Evolutionary conservation across 495 filamentous ascomycete genomes (phyloP), one percentile per base, ranked within the genome.

Genomic region (Penicillium cinerascens): DNA sequence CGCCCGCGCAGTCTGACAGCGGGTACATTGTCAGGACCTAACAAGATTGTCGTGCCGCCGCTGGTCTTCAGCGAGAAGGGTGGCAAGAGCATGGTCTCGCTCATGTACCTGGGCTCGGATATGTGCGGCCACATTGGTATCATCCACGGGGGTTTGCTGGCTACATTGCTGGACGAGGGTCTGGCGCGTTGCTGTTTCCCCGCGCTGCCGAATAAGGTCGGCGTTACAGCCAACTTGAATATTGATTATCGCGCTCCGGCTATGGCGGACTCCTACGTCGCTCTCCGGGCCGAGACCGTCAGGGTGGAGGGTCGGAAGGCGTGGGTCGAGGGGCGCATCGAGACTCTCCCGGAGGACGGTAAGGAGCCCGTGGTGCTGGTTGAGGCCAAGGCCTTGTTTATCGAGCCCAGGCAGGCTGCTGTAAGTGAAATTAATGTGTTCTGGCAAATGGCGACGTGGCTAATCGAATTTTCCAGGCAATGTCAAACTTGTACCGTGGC

Each of bases 271-370:
- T 77, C 78, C 42, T 95, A 86, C 63, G 74, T 92, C 39, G 89
- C 93, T 21, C 69, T 98, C 41, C 80, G 80, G 47, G 95, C 90
- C 17, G 82, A 83, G 61, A 96, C 91, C 16, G 82, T 82, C 18
- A 95, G 88, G 75, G 88, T 91, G 8, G 92, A 97, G 65, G 95
- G 93, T 6, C 79, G 93, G 54, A 98, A 98, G 70, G 93, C 92
- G 18, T 98, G 92, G 92, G 92, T 97, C 6, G 86, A 91, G 70
- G 95, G 89, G 18, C 82, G 83, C 56, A 87, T 98, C 59, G 92
- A 96, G 79, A 87, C 89, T 20, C 76, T 97, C 11, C 82, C 83
- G 35, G 76, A 72, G 43, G 78, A 78, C 36, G 82, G 80, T 16
- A 73, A 83, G 61, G 79, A 78, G 36, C 84, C 87, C 9, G 63